Base-by-base conservation (phyloP, 768 basidiomycete species). In the Tephrocybe sp. region DNA sequence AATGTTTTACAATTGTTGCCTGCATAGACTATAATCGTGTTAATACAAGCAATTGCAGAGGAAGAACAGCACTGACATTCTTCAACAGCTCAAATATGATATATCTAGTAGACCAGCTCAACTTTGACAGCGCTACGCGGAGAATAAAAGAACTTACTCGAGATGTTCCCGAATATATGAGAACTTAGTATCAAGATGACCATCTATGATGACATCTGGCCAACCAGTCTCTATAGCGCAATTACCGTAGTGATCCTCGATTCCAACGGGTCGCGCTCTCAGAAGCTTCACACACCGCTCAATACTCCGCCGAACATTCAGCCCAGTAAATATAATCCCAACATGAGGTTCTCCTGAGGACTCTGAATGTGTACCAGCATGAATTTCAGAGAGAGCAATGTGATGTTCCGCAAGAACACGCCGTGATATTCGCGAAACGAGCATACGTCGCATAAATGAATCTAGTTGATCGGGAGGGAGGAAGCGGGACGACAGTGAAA, bases 401-500 rank as follows among this genome's bases (percentile, higher is more conserved):
- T 96, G 92, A 58, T 96, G 92, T 63, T 94, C 90, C 4, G 84
- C 89, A 19, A 96, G 77, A 30, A 96, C 93, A 30, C 92, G 83
- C 17, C 92, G 79, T 11, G 92, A 93, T 65, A 94, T 93, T 47
- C 92, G 80, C 2, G 92, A 94, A 43, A 92, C 80, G 9, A 96
- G 78, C 92, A 96, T 96, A 19, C 92, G 83, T 19, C 84, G 80
- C 87, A 93, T 91, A 66, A 93, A 92, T 2, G 88, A 77, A 65
- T 94, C 92, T 11, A 95, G 75, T 35, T 80, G 76, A 52, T 92
- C 90, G 0, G 92, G 85, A 0, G 81, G 73, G 7, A 95, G 78
- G 63, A 85, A 82, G 1, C 83, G 85, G 13, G 92, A 92, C 0
- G 90, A 83, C n/a, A 93, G 75, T 19, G 92, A 91, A 30, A 94